These are phyloP conservation scores for Oxyria digyna DNA, from an alignment of 148 eudicot species.

Conservation along the genomic window DNA sequence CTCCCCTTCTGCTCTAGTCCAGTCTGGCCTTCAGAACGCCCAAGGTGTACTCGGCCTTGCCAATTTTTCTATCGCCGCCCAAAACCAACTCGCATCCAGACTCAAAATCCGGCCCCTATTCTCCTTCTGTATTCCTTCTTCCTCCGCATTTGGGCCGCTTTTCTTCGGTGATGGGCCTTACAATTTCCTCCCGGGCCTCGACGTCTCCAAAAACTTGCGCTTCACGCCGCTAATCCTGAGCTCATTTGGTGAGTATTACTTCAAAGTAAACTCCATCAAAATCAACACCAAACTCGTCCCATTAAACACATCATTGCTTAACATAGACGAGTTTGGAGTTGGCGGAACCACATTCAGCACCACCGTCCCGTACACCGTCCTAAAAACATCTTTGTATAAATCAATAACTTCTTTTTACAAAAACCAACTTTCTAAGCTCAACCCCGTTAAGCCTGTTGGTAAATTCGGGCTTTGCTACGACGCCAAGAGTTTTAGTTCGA, in stretches of 20 bases:
- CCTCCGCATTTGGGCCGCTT: conserved; percentile 24
- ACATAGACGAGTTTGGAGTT: conserved; percentile 14
- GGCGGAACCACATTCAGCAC: conserved; percentile 27
- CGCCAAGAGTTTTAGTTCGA: conserved; percentile 19
- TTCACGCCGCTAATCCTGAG: conserved; percentile 38
- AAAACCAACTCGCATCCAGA: conserved; percentile 29
- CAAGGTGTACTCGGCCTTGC: conserved; percentile 54
- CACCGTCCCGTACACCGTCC: conserved; percentile 22
- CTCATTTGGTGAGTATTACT: conserved; percentile 38
- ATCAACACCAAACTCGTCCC: conserved; percentile 30
- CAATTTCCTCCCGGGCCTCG: conserved; percentile 17
- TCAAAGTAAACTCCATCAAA: conserved; percentile 33
- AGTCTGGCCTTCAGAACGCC: conserved; percentile 30
- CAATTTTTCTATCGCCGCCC: conserved; percentile 30
- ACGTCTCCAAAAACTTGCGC: conserved; percentile 13
- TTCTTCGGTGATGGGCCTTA: conserved; percentile 40
- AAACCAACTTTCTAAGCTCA: conserved; percentile 13
- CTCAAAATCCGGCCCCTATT: conserved; percentile 28
- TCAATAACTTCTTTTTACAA: conserved; percentile 15
- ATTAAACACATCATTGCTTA: conserved; percentile 21
- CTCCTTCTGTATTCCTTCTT: conserved; percentile 34
- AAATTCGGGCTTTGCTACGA: conserved; percentile 43
- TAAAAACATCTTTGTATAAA: conserved; percentile 24
- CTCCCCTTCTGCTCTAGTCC: conserved; percentile 32
- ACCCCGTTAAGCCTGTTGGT: conserved; percentile 19